phyloP scores from a whole-genome alignment of 129 eudicot genomes.

The Chrysanthemum makinoi region DNA sequence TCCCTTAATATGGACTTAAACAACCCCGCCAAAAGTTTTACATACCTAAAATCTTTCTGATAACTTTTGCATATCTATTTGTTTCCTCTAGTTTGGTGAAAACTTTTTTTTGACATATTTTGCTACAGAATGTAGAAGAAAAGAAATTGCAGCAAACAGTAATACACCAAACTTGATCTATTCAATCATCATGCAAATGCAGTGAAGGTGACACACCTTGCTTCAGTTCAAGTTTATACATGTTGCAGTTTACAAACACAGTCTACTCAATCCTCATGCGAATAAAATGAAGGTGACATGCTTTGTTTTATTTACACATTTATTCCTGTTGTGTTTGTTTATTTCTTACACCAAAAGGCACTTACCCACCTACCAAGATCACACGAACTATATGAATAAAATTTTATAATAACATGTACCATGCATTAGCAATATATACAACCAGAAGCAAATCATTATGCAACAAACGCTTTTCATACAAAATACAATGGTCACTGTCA shows the following conservation, averaged over 20 bases:
- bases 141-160: conserved; percentile 16
- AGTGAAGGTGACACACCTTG: conserved; percentile 31
- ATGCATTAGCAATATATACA: conserved; percentile 30
- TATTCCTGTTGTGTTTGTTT: conserved; percentile 20
- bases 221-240: conserved; percentile 7
- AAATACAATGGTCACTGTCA: conserved; percentile 43
- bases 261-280: conserved; percentile 2
- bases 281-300: conserved; percentile 19
- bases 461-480: conserved; percentile 21
- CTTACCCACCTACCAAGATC: conserved; percentile 52
- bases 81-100: conserved; percentile 7
- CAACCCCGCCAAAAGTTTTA: background rate
- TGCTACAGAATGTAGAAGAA: conserved; percentile 10
- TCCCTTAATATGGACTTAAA: background rate
- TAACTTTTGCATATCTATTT: conserved; percentile 3
- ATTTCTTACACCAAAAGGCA: conserved; percentile 19
- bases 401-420: conserved; percentile 13
- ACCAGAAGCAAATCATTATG: conserved; percentile 29
- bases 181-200: conserved; percentile 37
- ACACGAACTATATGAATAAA: conserved; percentile 45
- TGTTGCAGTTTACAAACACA: conserved; percentile 28
- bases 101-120: background rate
- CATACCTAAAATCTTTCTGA: conserved; percentile 7
- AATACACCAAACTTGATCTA: conserved; percentile 14
- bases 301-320: conserved; percentile 20